Evolutionary conservation across 495 filamentous ascomycete genomes (phyloP).

Genomic region (Pseudotulostoma volvatum): DNA sequence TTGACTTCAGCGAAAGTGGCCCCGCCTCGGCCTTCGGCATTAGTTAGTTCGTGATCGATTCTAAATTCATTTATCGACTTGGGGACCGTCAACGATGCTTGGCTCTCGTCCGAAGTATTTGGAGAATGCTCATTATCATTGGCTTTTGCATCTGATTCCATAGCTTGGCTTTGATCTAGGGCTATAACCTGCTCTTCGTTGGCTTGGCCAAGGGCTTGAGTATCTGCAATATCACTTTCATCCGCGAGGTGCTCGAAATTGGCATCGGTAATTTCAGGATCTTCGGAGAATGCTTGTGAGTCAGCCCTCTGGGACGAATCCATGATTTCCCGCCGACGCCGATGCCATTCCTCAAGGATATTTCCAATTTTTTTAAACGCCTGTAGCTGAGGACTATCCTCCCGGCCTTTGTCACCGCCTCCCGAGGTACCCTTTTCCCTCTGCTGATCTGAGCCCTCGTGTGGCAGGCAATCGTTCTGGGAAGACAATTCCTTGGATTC

Average conservation of each 20-base stretch:
- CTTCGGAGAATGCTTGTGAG: slow-evolving; percentile 32
- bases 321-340: slow-evolving; percentile 61
- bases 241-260: slow-evolving; percentile 87
- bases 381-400: slow-evolving; percentile 36
- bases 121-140: slow-evolving; percentile 37
- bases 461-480: slow-evolving; percentile 24
- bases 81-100: slow-evolving; percentile 30
- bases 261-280: slow-evolving; percentile 48
- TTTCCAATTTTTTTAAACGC: slow-evolving; percentile 89
- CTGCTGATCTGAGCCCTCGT: slow-evolving; percentile 32
- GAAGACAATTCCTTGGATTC: slow-evolving; percentile 24
- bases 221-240: slow-evolving; percentile 60
- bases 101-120: slow-evolving; percentile 40
- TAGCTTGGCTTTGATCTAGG: slow-evolving; percentile 69
- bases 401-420: slow-evolving; percentile 26
- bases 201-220: slow-evolving; percentile 80
- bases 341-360: slow-evolving; percentile 84
- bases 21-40: slow-evolving; percentile 23
- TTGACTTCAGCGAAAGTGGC: slow-evolving; percentile 21
- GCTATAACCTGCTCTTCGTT: slow-evolving; percentile 70
- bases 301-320: slow-evolving; percentile 47
- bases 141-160: slow-evolving; percentile 51
- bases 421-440: slow-evolving; percentile 7
- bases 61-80: slow-evolving; percentile 25
- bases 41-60: slow-evolving; percentile 26